Conservation (phyloP, 176 grass and related monocot genomes). For the maize (Zea mays) region DNA sequence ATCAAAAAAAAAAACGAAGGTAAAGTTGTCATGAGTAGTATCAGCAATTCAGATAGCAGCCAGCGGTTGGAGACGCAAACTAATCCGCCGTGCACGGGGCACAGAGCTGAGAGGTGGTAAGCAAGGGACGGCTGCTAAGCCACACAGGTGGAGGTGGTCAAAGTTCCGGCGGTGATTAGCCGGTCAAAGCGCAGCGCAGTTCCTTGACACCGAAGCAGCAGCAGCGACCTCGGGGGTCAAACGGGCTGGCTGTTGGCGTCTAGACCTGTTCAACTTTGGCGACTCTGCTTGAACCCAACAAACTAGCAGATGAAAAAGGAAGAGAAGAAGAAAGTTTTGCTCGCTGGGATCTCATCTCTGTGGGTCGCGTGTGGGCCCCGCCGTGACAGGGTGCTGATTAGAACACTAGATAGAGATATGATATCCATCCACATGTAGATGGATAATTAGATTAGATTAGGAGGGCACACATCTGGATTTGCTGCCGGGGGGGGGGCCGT, state of each 20-base stretch:
- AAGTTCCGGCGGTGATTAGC: not conserved
- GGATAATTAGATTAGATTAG: conserved; percentile 6
- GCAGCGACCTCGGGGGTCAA: conserved; percentile 19
- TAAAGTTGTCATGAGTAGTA: no score
- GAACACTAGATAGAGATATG: not conserved
- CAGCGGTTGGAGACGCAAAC: not conserved
- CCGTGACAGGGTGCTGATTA: no score
- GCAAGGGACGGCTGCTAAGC: not conserved
- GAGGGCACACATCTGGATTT: not conserved
- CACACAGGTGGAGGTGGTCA: not conserved
- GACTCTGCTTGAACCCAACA: not conserved
- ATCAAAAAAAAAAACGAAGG: no score
- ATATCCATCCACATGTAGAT: conserved; percentile 15
- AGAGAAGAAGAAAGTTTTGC: not conserved
- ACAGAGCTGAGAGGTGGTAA: not conserved
- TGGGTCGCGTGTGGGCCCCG: not conserved
- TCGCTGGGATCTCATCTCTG: not conserved
- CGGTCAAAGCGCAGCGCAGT: not conserved
- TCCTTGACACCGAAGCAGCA: conserved; percentile 18
- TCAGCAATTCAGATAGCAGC: no score
- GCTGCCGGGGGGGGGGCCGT: not conserved
- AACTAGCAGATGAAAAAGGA: not conserved
- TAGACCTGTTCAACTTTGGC: conserved; percentile 32
- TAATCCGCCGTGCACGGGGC: not conserved
- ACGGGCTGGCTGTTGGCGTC: conserved; percentile 26